Conservation (phyloP, 2,329 filamentous ascomycete species). For the Claviceps sp. region DNA sequence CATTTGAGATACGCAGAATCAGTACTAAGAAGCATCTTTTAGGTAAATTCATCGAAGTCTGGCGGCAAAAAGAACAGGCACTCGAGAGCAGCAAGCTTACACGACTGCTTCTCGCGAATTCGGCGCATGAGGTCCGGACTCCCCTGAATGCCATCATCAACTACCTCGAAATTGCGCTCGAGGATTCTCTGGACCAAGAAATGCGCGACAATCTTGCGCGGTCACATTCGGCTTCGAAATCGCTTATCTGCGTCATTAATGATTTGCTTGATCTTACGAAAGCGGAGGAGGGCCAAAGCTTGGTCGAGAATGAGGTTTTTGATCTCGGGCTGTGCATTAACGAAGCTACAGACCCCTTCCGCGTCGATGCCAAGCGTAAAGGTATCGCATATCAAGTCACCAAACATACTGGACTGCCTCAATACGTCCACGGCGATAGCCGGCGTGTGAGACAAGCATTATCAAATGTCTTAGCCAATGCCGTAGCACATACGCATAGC, state of each 20-base stretch:
- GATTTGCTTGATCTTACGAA: slow-evolving; percentile 82
- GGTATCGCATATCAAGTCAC: slow-evolving; percentile 55
- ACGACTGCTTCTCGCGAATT: slow-evolving; percentile 67
- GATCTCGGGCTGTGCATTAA: slow-evolving; percentile 56
- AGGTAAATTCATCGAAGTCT: slow-evolving; percentile 77
- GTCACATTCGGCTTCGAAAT: slow-evolving; percentile 85
- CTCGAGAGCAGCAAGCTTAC: slow-evolving; percentile 74
- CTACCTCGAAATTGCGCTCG: slow-evolving; percentile 80
- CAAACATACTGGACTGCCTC: slow-evolving; percentile 55
- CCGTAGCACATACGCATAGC: slow-evolving; percentile 59
- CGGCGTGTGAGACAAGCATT: slow-evolving; percentile 70
- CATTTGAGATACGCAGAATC: neutral
- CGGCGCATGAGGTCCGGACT: slow-evolving; percentile 82
- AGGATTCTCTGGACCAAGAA: slow-evolving; percentile 65
- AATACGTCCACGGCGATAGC: slow-evolving; percentile 63
- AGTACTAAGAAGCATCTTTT: slow-evolving; percentile 3
- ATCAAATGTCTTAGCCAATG: slow-evolving; percentile 73
- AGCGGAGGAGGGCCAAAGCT: slow-evolving; percentile 64
- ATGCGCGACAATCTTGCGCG: slow-evolving; percentile 72
- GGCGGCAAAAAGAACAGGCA: slow-evolving; percentile 79
- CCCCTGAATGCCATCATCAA: slow-evolving; percentile 91
- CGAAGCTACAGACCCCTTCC: slow-evolving; percentile 68
- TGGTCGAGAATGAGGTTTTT: slow-evolving; percentile 72
- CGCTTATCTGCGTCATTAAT: slow-evolving; percentile 87
- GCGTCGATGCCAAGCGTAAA: slow-evolving; percentile 63